Conservation (phyloP, 1,284 basidiomycete genomes). For the Leccinum ponderosum region DNA sequence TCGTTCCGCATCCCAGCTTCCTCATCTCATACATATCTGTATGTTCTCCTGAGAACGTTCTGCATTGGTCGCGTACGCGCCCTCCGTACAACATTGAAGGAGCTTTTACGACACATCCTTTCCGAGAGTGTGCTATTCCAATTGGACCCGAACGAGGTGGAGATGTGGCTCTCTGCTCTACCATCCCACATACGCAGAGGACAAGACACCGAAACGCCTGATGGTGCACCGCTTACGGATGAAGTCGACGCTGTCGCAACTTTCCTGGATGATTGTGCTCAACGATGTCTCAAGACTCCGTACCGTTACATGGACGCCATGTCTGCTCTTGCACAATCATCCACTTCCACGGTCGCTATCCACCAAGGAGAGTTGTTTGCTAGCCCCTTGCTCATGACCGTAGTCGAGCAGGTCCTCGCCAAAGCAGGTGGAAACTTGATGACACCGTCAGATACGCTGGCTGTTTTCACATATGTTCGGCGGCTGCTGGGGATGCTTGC, state of each 20-base stretch:
- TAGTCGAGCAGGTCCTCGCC: slow-evolving; percentile 74
- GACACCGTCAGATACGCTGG: slow-evolving; percentile 58
- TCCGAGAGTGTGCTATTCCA: slow-evolving; percentile 78
- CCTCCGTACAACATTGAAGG: slow-evolving; percentile 55
- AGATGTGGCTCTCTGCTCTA: slow-evolving; percentile 72
- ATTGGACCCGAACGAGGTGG: slow-evolving; percentile 72
- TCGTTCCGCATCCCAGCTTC: slow-evolving; percentile 31
- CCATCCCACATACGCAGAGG: slow-evolving; percentile 40
- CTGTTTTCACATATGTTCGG: slow-evolving; percentile 62
- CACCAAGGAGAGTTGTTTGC: slow-evolving; percentile 34
- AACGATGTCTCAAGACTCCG: slow-evolving; percentile 82
- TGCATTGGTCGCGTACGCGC: slow-evolving; percentile 48
- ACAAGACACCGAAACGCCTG: slow-evolving; percentile 42
- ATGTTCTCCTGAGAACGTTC: slow-evolving; percentile 69
- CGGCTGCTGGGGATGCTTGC: slow-evolving; percentile 59
- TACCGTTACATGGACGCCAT: slow-evolving; percentile 85
- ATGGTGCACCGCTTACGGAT: slow-evolving; percentile 55
- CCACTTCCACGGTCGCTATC: background rate
- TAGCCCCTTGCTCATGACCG: slow-evolving; percentile 75
- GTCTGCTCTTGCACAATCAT: slow-evolving; percentile 16
- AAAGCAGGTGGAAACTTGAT: slow-evolving; percentile 58
- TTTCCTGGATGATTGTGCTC: slow-evolving; percentile 87
- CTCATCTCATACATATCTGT: slow-evolving; percentile 55
- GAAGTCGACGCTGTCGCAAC: slow-evolving; percentile 62
- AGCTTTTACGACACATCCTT: slow-evolving; percentile 64